Base-by-base conservation (phyloP, 2,329 filamentous ascomycete genomes). In the Graphilbum fragrans region DNA sequence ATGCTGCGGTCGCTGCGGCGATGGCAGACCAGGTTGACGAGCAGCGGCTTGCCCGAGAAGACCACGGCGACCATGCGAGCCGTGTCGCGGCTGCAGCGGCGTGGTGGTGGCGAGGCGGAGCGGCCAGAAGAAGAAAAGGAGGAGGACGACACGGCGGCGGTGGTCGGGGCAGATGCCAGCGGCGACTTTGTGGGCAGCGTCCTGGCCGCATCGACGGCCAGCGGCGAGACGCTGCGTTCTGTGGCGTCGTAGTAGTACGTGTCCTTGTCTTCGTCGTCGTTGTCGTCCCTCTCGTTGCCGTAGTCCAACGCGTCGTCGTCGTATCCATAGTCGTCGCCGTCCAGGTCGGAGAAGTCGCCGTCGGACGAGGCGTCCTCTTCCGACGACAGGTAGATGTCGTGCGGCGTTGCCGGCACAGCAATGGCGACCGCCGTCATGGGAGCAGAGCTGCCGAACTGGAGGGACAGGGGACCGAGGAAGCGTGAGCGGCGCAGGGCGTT, bases 311-410 rank as follows among this genome's bases (percentile, higher is more conserved):
- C 75, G 42, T 47, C 41, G 42, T 48, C 40, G 45, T 45, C 36
- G 19, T 54, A 56, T 44, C 62, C 63, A 45, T 61, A 62, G 39
- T 18, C 11, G 37, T 38, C 25, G 11, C 18, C 23, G 11, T 70
- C 68, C 51, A 67, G 67, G 51, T 75, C 70, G 42, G 72, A 77
- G 69, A 47, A 20, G 55, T 76, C 75, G 36, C 72, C 70, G 17
- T 71, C 74, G 2, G 76, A 76, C 2, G 76, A 80, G 23, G 68
- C 74, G 47, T 80, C 77, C 53, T 81, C 77, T 49, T 81, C 77
- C 0, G 74, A 79, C 2, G 75, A 80, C 21, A 81, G 68, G 55
- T 81, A 81, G 44, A 74, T 52, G 43, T 77, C 70, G 54, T 78
- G 74, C 6, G 74, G 70, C 2, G 55, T 54, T 19, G 63, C 29